Conservation (phyloP, 1,284 basidiomycete genomes). For the Cryptococcus maquisensis region DNA sequence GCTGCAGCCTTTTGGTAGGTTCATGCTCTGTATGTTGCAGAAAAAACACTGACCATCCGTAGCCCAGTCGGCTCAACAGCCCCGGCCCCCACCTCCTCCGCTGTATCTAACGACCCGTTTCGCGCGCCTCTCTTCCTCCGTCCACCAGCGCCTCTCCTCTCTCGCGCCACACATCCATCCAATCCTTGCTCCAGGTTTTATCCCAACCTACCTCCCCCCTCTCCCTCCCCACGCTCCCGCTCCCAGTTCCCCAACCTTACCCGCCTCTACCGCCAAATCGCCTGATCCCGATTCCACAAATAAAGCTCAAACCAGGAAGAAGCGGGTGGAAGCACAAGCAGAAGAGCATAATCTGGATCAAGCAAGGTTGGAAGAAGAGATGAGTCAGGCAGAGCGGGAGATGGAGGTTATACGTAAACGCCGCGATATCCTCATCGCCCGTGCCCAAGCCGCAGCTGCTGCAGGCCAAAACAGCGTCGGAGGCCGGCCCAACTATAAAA, state of each 20-base stretch:
- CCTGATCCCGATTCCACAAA: too few species aligned
- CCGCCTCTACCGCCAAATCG: not conserved
- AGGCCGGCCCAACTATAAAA: not conserved
- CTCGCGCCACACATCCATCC: conserved; percentile 25
- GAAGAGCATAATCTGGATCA: not conserved
- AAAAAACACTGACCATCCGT: not conserved
- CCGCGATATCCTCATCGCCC: conserved; percentile 34
- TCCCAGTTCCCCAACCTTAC: conserved; percentile 5
- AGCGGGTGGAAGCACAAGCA: not conserved
- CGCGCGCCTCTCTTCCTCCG: conserved; percentile 22
- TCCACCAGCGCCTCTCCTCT: conserved; percentile 22
- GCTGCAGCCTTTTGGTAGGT: conserved; percentile 27
- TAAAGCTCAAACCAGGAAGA: not conserved
- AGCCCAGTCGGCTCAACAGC: conserved; percentile 14
- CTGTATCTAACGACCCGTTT: conserved; percentile 33
- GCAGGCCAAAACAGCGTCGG: not conserved
- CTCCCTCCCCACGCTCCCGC: not conserved
- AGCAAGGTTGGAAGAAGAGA: conserved; percentile 8
- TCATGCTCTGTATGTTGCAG: not conserved
- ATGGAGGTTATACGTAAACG: conserved; percentile 42
- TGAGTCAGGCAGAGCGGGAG: conserved; percentile 36
- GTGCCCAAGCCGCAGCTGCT: conserved; percentile 23
- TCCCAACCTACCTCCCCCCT: not conserved
- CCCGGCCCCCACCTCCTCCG: conserved; percentile 24
- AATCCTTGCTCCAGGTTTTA: conserved; percentile 17